These are phyloP conservation scores for Fusarium sp. DNA, from an alignment of 2,329 filamentous ascomycete genomes.

Conservation along the genomic window DNA sequence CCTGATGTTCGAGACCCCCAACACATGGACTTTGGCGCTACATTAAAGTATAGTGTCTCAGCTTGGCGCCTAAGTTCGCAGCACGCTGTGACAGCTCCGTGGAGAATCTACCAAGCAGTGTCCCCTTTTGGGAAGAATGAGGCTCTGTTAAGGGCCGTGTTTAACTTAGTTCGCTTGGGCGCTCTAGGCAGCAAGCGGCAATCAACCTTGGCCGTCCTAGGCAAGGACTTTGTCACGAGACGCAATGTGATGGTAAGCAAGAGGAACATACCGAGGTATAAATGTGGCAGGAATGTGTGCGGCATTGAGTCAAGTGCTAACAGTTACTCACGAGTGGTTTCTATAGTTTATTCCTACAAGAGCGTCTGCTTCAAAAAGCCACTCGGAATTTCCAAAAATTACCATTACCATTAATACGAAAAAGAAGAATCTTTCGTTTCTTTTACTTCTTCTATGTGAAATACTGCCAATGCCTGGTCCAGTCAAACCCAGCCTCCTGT, in stretches of 20 bases:
- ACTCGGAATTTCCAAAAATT: neutral
- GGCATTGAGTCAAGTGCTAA: neutral
- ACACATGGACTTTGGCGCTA: neutral
- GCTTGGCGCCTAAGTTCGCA: neutral
- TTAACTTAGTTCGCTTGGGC: neutral
- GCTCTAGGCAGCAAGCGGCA: neutral
- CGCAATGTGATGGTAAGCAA: neutral
- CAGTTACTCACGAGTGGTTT: neutral
- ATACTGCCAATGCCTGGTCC: neutral
- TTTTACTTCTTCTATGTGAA: neutral
- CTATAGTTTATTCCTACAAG: neutral
- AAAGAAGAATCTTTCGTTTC: neutral
- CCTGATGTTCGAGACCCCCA: neutral
- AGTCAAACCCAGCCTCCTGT: neutral
- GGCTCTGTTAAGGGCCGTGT: neutral
- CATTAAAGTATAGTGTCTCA: neutral
- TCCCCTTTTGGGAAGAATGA: neutral
- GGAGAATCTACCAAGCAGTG: neutral
- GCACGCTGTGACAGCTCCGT: neutral
- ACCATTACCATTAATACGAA: neutral
- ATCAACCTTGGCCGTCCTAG: neutral
- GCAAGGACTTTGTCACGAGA: neutral
- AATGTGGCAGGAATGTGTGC: neutral
- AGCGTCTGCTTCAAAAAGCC: neutral
- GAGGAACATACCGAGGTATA: neutral